phyloP scores from a whole-genome alignment of 1,284 basidiomycete species.

The Dichomitus squalens region DNA sequence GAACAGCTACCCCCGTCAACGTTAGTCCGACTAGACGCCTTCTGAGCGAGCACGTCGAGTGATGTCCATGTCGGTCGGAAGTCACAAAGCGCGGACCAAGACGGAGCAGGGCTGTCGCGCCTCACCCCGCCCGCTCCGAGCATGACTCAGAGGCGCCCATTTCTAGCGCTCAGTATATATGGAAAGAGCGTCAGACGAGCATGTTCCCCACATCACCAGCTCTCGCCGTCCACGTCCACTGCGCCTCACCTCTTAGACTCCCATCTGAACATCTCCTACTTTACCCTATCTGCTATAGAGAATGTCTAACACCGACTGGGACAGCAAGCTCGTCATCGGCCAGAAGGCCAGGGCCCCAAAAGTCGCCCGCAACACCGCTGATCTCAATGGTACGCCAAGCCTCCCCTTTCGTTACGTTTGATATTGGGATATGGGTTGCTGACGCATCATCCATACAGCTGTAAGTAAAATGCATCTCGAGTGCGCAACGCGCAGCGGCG shows the following conservation, averaged over 20 bases:
- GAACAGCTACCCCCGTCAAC: background rate
- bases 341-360: conserved; percentile 68
- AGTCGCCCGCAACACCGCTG: conserved; percentile 68
- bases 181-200: conserved; percentile 17
- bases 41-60: background rate
- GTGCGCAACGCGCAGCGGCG: background rate
- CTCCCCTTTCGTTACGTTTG: background rate
- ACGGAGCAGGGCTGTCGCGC: conserved; percentile 19
- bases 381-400: conserved; percentile 68
- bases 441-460: conserved; percentile 37
- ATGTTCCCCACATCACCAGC: conserved; percentile 11
- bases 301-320: conserved; percentile 60
- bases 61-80: no score
- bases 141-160: conserved; percentile 24
- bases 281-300: conserved; percentile 14
- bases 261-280: background rate
- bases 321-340: conserved; percentile 78
- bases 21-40: background rate
- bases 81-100: conserved; percentile 6
- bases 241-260: background rate
- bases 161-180: conserved; percentile 23
- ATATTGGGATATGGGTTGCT: conserved; percentile 8
- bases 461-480: conserved; percentile 39
- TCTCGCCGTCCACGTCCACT: conserved; percentile 6
- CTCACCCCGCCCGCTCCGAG: conserved; percentile 1